Percentiles rank a stretch among this genome's conserved stretches.
Conservation (phyloP, 140 eudicot genomes). For the Erigeron philadelphicus region DNA sequence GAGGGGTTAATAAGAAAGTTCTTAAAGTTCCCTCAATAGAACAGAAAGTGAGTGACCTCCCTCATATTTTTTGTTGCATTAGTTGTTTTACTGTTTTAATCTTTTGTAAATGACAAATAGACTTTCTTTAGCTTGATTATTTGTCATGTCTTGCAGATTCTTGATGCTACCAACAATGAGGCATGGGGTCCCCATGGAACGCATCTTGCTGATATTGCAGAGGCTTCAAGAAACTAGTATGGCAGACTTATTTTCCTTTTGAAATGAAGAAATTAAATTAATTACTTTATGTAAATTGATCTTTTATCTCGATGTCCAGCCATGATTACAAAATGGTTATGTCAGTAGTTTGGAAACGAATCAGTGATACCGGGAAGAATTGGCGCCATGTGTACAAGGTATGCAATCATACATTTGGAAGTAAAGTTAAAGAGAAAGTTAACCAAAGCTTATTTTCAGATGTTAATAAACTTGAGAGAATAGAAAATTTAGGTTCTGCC, state of each 20-base stretch:
- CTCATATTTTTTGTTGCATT: background rate
- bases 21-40: slow-evolving; percentile 90
- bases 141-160: slow-evolving; percentile 48
- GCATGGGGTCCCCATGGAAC: slow-evolving; percentile 99
- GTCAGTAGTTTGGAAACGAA: slow-evolving; percentile 87
- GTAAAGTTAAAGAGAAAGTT: background rate
- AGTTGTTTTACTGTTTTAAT: background rate
- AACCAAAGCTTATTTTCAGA: too few species aligned
- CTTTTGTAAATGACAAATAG: background rate
- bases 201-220: slow-evolving; percentile 86
- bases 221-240: slow-evolving; percentile 90
- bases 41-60: slow-evolving; percentile 51
- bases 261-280: background rate
- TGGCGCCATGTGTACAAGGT: slow-evolving; percentile 99
- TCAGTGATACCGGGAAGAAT: slow-evolving; percentile 80
- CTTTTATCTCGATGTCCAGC: slow-evolving; percentile 39
- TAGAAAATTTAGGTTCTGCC: too few species aligned
- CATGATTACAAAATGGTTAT: slow-evolving; percentile 94
- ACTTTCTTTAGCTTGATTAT: background rate
- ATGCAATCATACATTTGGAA: background rate
- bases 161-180: slow-evolving; percentile 98
- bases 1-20: slow-evolving; percentile 85
- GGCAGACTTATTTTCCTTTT: slow-evolving; percentile 22
- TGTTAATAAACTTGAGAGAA: too few species aligned
- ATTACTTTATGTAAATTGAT: background rate